phyloP scores from a whole-genome alignment of 1,284 basidiomycete species.

The Pseudomicrostroma phylloplanum region DNA sequence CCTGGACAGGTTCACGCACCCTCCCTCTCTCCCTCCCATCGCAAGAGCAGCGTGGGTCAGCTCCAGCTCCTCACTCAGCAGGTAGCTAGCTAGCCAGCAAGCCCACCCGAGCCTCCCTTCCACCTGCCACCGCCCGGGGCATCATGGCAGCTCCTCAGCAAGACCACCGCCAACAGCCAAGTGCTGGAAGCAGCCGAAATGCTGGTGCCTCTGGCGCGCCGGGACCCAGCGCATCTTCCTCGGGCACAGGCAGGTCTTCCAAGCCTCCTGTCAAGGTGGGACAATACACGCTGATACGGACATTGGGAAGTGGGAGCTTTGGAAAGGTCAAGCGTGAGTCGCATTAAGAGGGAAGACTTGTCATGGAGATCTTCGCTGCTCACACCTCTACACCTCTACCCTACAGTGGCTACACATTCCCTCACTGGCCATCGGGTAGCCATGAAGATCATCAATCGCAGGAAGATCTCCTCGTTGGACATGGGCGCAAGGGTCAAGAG shows the following conservation, averaged over 20 bases:
- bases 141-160: too few species aligned
- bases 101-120: too few species aligned
- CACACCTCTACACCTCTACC: not conserved
- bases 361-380: not conserved
- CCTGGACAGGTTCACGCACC: too few species aligned
- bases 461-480: conserved; percentile 82
- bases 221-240: too few species aligned
- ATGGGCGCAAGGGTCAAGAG: conserved; percentile 66
- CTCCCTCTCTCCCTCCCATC: too few species aligned
- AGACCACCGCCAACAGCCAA: too few species aligned
- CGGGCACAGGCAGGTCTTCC: not conserved
- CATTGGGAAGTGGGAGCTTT: conserved; percentile 71
- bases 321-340: conserved; percentile 92
- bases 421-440: conserved; percentile 92
- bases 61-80: too few species aligned
- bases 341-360: not conserved
- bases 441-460: conserved; percentile 95
- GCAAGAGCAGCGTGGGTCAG: too few species aligned
- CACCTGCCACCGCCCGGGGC: too few species aligned
- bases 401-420: conserved; percentile 80
- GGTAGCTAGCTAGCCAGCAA: too few species aligned
- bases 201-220: too few species aligned
- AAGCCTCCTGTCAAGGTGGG: conserved; percentile 44
- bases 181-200: too few species aligned
- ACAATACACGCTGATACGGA: conserved; percentile 51